Percentiles rank a stretch among this genome's conserved stretches.
Conservation (phyloP, 257 asterid species). For the Anisodus acutangulus region DNA sequence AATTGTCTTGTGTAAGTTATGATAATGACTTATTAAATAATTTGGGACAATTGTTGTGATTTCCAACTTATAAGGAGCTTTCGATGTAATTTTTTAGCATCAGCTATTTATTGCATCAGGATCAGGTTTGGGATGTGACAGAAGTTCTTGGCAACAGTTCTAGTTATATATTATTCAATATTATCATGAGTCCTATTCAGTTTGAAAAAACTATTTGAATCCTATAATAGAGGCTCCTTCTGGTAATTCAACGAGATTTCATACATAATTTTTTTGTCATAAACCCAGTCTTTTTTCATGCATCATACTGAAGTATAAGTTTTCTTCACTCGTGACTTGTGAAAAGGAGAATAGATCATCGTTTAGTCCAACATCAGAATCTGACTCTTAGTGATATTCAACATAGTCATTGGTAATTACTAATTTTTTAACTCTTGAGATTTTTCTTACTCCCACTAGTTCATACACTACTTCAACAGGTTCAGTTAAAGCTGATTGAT, state of each 20-base stretch:
- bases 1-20: too few species aligned
- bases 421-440: not conserved
- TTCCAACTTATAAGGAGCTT: too few species aligned
- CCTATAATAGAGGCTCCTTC: not conserved
- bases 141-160: too few species aligned
- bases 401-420: not conserved
- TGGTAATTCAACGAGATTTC: not conserved
- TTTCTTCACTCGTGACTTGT: not conserved
- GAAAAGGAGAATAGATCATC: not conserved
- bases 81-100: too few species aligned
- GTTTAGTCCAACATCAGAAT: constrained; percentile 5
- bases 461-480: not conserved
- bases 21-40: too few species aligned
- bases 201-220: not conserved
- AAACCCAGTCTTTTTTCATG: not conserved
- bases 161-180: too few species aligned
- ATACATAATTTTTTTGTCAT: not conserved
- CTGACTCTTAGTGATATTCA: not conserved
- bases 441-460: not conserved
- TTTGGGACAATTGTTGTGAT: too few species aligned
- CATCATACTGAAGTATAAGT: not conserved
- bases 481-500: not conserved
- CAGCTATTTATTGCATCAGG: too few species aligned
- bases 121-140: too few species aligned
- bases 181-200: not conserved